These are phyloP conservation scores for Hemisphaericaspora lyxosophila DNA, from an alignment of 1,139 yeast species.

Conservation along the genomic window DNA sequence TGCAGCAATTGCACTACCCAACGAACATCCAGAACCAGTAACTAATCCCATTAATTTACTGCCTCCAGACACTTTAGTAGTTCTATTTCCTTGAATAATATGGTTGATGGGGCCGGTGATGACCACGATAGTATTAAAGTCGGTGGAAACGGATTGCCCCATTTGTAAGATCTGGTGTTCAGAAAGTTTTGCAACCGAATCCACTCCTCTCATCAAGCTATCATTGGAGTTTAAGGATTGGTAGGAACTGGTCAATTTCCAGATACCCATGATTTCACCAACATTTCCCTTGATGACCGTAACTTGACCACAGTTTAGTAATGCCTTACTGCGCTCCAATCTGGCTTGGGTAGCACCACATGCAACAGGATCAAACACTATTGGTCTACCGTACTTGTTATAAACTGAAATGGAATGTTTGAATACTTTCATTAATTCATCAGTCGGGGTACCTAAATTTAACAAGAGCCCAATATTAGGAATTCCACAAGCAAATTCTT, in stretches of 20 bases:
- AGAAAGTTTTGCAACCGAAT: constrained; percentile 43
- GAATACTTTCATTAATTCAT: constrained; percentile 44
- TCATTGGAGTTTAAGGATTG: constrained; percentile 38
- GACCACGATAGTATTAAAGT: constrained; percentile 64
- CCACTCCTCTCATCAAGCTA: constrained; percentile 72
- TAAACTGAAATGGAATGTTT: constrained; percentile 58
- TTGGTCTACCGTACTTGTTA: constrained; percentile 56
- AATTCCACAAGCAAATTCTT: constrained; percentile 56
- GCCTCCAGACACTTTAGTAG: constrained; percentile 52
- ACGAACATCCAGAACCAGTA: constrained; percentile 89
- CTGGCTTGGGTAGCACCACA: constrained; percentile 78
- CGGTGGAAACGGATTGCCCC: constrained; percentile 54
- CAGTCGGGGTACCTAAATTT: constrained; percentile 75
- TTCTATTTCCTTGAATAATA: constrained; percentile 22
- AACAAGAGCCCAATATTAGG: constrained; percentile 59
- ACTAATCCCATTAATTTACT: constrained; percentile 64
- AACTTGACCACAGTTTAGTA: constrained; percentile 60
- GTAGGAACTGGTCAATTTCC: constrained; percentile 30
- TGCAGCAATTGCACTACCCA: constrained; percentile 73
- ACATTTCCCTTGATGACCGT: constrained; percentile 83
- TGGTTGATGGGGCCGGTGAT: constrained; percentile 51
- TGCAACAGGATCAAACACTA: constrained; percentile 89
- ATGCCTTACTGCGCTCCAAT: constrained; percentile 40
- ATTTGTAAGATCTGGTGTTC: constrained; percentile 34
- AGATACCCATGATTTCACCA: constrained; percentile 66